Evolutionary conservation across 2,329 filamentous ascomycete species (phyloP), one percentile per base, ranked within the genome.

Genomic region (Exophiala mesophila): DNA sequence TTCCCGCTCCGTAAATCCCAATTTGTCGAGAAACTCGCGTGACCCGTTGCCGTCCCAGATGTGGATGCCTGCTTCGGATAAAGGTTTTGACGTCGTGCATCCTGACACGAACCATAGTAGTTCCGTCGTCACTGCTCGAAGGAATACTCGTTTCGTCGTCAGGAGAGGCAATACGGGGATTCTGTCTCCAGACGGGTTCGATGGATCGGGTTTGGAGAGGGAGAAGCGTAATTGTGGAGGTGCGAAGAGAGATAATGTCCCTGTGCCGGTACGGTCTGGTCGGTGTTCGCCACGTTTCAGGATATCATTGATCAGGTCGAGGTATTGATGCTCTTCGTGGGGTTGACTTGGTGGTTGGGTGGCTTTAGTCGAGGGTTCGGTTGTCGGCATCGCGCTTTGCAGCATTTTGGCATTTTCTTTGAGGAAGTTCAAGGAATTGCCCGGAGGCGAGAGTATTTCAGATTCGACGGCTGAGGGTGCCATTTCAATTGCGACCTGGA

Each of bases 11-110:
- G 74, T 72, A 5, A 97, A 76, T 0, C 90, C 90, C 1, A 92
- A 77, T 50, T 73, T 82, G 69, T 98, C 90, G 26, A 98, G 84
- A 63, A 85, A 97, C 59, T 82, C 84, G 56, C 92, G 85, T 34
- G 83, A 88, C 31, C 90, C 92, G 62, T 98, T 98, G 57, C 89
- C 90, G 62, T 98, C 92, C 92, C 92, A 98, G 63, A 98, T 98
- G 67, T 94, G 94, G 58, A 98, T 82, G 20, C 88, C 88, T 2
- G 82, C 80, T 9, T 82, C 80, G 46, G 79, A 82, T 3, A 98
- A 80, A 0, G 88, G 72, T 3, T 79, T 68, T 1, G 87, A 89
- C 1, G 86, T 88, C 2, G 92, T 98, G 58, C 72, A 79, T 58
- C 88, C 92, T 32, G 80, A 77, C 55, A 98, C 76, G 67, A 98